These are phyloP conservation scores for Ceratocystis alfenasii DNA, from an alignment of 2,329 filamentous ascomycete species.

Conservation along the genomic window DNA sequence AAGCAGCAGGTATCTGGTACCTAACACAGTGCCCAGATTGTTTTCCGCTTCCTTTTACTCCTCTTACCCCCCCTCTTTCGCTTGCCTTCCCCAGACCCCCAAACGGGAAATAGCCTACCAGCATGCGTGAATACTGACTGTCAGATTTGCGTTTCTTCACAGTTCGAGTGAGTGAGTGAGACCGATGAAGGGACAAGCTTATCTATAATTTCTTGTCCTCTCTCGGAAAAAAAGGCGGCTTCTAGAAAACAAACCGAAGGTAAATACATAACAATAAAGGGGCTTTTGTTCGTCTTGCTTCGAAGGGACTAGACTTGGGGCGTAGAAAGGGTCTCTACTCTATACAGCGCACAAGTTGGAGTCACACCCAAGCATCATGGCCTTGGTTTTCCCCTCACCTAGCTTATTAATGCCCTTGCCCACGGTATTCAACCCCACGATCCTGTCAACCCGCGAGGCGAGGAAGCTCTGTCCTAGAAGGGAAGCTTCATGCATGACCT, in stretches of 20 bases:
- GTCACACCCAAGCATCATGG: not conserved
- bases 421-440: not conserved
- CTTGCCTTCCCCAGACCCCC: not conserved
- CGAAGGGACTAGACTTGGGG: not conserved
- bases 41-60: not conserved
- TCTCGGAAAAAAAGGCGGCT: not conserved
- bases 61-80: not conserved
- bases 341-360: not conserved
- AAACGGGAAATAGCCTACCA: not conserved
- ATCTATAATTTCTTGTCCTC: not conserved
- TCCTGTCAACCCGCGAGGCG: not conserved
- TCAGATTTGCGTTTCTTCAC: not conserved
- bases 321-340: not conserved
- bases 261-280: not conserved
- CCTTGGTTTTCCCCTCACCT: not conserved
- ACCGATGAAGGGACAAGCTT: not conserved
- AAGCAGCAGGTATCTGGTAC: not conserved
- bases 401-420: not conserved
- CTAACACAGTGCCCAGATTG: not conserved
- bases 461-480: constrained; percentile 1
- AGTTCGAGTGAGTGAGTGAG: not conserved
- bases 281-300: not conserved
- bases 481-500: not conserved
- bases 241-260: constrained; percentile 1
- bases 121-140: not conserved